Conservation (phyloP, 2,329 filamentous ascomycete species). For the Leptodontidium sp. region DNA sequence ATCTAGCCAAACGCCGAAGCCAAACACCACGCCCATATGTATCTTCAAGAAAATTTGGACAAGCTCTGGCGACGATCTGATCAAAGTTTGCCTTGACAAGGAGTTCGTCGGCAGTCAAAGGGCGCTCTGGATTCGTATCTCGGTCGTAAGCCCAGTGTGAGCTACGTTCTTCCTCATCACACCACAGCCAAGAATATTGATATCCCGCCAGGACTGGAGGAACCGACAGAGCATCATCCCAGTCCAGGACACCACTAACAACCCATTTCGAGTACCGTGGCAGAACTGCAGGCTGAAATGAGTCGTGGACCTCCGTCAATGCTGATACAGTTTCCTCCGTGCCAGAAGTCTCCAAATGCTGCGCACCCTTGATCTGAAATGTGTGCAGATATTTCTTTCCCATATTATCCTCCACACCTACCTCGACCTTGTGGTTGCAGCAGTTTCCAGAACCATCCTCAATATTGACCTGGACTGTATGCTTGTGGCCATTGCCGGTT, state of each 20-base stretch:
- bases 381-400: neutral
- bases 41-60: constrained; percentile 33
- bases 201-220: constrained; percentile 28
- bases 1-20: constrained; percentile 31
- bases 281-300: too few relatives aligned
- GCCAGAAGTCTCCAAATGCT: too few relatives aligned
- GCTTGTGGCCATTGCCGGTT: neutral
- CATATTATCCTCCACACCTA: neutral
- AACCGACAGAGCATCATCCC: constrained; percentile 33
- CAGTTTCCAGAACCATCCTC: neutral
- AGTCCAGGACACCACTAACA: constrained; percentile 36
- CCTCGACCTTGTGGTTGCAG: neutral
- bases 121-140: constrained; percentile 20
- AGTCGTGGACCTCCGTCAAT: neutral
- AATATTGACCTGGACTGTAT: neutral
- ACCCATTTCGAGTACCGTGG: constrained; percentile 17
- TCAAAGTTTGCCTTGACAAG: constrained; percentile 38
- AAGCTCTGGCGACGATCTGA: constrained; percentile 25
- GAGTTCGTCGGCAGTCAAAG: constrained; percentile 31
- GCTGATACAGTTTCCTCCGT: neutral
- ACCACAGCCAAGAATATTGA: constrained; percentile 36
- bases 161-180: constrained; percentile 17
- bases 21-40: constrained; percentile 35
- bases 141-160: constrained; percentile 16
- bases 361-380: neutral